Evolutionary conservation across 2,329 filamentous ascomycete species (phyloP).

Genomic region (Lasiodiplodia citricola): DNA sequence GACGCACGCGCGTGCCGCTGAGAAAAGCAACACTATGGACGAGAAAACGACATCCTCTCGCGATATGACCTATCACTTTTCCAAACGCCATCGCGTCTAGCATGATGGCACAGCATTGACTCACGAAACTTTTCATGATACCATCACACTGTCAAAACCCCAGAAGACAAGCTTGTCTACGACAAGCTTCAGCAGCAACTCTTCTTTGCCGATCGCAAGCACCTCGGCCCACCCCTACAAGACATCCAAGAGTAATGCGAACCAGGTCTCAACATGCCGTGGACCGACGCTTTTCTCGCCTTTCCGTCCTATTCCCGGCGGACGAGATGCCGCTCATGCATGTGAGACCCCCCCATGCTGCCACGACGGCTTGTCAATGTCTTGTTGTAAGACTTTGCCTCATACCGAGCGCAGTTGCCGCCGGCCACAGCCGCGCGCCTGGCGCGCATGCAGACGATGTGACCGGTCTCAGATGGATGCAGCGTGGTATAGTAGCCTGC

Average conservation of each 20-base stretch:
- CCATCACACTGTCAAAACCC: background rate
- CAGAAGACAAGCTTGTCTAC: constrained; percentile 10
- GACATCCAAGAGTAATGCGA: background rate
- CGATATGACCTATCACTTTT: background rate
- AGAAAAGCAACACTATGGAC: background rate
- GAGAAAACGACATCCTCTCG: background rate
- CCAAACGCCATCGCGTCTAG: background rate
- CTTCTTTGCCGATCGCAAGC: background rate
- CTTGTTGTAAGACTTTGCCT: background rate
- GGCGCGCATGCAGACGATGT: constrained; percentile 1
- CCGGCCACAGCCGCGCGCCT: background rate
- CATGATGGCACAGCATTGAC: background rate
- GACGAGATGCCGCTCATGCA: background rate
- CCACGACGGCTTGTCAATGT: background rate
- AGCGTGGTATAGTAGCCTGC: background rate
- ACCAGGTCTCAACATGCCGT: background rate
- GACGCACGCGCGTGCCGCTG: background rate
- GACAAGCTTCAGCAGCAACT: constrained; percentile 17
- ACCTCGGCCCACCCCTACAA: background rate
- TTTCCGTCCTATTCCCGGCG: constrained; percentile 3
- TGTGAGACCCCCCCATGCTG: background rate
- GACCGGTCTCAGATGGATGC: constrained; percentile 15
- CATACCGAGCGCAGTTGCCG: background rate
- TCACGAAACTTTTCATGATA: background rate
- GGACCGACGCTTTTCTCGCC: background rate